These are phyloP conservation scores for Lithohypha guttulata DNA, from an alignment of 2,329 filamentous ascomycete genomes.

Conservation along the genomic window DNA sequence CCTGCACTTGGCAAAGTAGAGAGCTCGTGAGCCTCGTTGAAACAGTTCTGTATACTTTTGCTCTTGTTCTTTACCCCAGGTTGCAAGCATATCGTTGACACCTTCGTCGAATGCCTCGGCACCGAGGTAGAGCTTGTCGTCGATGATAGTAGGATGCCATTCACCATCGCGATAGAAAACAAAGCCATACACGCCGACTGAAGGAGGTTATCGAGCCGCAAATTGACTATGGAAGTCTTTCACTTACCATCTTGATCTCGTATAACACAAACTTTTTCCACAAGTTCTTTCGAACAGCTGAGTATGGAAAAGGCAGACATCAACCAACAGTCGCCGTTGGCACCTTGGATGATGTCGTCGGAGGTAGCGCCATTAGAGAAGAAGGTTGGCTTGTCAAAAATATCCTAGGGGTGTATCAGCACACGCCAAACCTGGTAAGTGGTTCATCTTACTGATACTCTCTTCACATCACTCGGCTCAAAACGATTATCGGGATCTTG, in stretches of 20 bases:
- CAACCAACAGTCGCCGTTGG: constrained; percentile 76
- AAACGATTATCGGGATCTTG: constrained; percentile 28
- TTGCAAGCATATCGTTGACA: constrained; percentile 45
- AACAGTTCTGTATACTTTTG: constrained; percentile 59
- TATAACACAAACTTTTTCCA: constrained; percentile 63
- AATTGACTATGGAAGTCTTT: too few relatives aligned
- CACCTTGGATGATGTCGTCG: constrained; percentile 68
- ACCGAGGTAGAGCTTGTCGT: constrained; percentile 79
- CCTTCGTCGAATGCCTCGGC: constrained; percentile 74
- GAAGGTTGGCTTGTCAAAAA: constrained; percentile 67
- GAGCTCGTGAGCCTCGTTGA: constrained; percentile 63
- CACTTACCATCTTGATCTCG: constrained; percentile 57
- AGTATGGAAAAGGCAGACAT: constrained; percentile 70
- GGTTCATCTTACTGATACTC: constrained; percentile 43
- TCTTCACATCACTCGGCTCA: constrained; percentile 61
- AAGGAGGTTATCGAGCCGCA: too few relatives aligned
- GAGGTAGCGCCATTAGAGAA: constrained; percentile 67
- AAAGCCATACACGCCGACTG: constrained; percentile 78
- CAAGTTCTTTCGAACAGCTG: constrained; percentile 59
- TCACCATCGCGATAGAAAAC: constrained; percentile 77
- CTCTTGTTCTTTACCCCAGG: constrained; percentile 50
- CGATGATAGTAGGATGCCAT: constrained; percentile 84
- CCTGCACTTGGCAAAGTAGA: constrained; percentile 68
- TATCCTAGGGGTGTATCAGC: constrained; percentile 44
- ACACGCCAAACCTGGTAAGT: background rate